Conservation (phyloP, 2,329 filamentous ascomycete species). For the Fusarium tanahbumbuense region DNA sequence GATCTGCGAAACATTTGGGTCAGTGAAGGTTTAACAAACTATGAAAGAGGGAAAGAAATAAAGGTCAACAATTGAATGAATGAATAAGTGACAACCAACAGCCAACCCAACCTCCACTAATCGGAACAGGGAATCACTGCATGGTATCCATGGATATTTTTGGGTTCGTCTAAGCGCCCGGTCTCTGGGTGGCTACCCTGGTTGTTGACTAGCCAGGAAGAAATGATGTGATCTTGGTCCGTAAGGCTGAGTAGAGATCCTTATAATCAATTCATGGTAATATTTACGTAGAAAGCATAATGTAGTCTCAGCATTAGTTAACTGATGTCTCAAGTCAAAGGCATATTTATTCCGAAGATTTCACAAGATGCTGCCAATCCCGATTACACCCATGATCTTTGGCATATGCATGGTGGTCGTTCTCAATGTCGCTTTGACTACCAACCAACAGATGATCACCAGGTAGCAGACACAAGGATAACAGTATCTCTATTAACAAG, state of each 20-base stretch:
- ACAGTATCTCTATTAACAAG: not conserved
- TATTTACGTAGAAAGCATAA: no score
- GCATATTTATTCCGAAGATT: not conserved
- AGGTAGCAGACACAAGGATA: not conserved
- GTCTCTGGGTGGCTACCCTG: not conserved
- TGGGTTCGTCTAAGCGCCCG: conserved; percentile 20
- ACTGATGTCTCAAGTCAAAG: not conserved
- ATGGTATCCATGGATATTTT: conserved; percentile 9
- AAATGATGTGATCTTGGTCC: not conserved
- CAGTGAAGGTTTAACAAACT: not conserved
- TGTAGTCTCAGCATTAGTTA: not conserved
- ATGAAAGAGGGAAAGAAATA: not conserved
- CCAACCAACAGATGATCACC: not conserved
- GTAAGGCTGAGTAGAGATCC: not conserved
- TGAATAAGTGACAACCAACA: conserved; percentile 4
- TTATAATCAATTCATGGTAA: not conserved
- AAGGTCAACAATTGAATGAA: not conserved
- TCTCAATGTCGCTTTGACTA: not conserved
- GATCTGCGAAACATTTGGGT: conserved; percentile 27
- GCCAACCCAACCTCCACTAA: not conserved
- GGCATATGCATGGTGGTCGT: conserved; percentile 1
- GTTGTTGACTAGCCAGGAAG: not conserved
- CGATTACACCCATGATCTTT: not conserved
- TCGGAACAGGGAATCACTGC: not conserved
- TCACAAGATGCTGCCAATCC: not conserved